phyloP scores from a whole-genome alignment of 1,284 basidiomycete genomes.

The Microbotryomycetes sp. region DNA sequence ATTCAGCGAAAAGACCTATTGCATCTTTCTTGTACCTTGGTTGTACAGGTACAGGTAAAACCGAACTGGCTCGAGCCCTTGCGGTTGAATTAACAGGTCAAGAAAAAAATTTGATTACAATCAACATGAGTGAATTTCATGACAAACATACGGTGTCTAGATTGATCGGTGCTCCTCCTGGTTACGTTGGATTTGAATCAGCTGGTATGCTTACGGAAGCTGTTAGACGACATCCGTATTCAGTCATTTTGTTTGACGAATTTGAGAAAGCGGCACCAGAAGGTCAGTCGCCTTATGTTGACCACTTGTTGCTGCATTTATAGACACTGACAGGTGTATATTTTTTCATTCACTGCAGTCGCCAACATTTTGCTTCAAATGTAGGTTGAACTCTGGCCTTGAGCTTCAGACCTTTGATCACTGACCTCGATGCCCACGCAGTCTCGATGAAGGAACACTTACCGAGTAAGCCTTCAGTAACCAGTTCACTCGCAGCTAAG shows the following conservation, averaged over 20 bases:
- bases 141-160: slow-evolving; percentile 85
- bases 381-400: too few species aligned
- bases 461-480: slow-evolving; percentile 78
- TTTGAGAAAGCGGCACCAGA: slow-evolving; percentile 86
- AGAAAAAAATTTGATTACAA: slow-evolving; percentile 54
- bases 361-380: slow-evolving; percentile 87
- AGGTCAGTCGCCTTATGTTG: slow-evolving; percentile 15
- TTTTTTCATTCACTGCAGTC: slow-evolving; percentile 53
- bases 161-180: slow-evolving; percentile 69
- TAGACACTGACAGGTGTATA: too few species aligned
- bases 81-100: slow-evolving; percentile 46
- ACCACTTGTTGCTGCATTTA: too few species aligned
- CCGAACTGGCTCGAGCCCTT: slow-evolving; percentile 78
- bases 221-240: slow-evolving; percentile 72
- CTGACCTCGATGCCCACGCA: too few species aligned
- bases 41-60: slow-evolving; percentile 71
- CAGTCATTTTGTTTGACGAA: slow-evolving; percentile 75
- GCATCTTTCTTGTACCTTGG: slow-evolving; percentile 87
- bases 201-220: slow-evolving; percentile 75
- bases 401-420: too few species aligned
- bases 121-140: slow-evolving; percentile 78
- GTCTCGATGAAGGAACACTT: slow-evolving; percentile 79
- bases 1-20: slow-evolving; percentile 76
- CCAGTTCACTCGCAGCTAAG: too few species aligned
- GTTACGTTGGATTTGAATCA: slow-evolving; percentile 42